A percentile compares a stretch with the other conserved stretches of the same genome.
These are phyloP conservation scores for Lactifluus echinatus DNA, from an alignment of 768 basidiomycete genomes.

Conservation along the genomic window DNA sequence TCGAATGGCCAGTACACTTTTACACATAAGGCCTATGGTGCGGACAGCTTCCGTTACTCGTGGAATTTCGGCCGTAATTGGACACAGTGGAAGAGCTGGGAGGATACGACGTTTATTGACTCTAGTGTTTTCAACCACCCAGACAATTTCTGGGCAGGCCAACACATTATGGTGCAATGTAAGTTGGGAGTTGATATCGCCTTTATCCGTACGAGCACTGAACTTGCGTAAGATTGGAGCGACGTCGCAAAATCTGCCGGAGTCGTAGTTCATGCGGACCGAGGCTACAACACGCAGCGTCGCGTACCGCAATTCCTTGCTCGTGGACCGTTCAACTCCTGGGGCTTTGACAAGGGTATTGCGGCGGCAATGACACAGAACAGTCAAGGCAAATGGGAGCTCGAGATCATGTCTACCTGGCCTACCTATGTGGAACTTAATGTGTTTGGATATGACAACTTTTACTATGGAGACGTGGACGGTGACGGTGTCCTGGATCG, in stretches of 20 bases:
- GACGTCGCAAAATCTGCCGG: conserved; percentile 49
- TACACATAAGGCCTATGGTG: conserved; percentile 76
- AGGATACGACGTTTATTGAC: conserved; percentile 60
- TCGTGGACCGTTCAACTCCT: conserved; percentile 83
- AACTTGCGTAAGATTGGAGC: conserved; percentile 60
- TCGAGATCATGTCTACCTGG: conserved; percentile 87
- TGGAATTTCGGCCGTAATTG: conserved; percentile 81
- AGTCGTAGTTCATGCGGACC: conserved; percentile 72
- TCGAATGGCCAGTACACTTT: conserved; percentile 63
- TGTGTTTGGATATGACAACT: conserved; percentile 85
- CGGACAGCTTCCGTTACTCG: conserved; percentile 81
- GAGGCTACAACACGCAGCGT: conserved; percentile 48
- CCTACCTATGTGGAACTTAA: conserved; percentile 86
- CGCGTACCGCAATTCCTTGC: conserved; percentile 83
- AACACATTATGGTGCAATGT: conserved; percentile 90
- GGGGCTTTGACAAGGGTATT: conserved; percentile 87
- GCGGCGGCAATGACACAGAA: conserved; percentile 57
- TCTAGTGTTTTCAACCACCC: conserved; percentile 40
- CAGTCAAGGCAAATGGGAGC: conserved; percentile 64
- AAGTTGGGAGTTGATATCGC: conserved; percentile 27
- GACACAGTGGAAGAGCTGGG: conserved; percentile 75
- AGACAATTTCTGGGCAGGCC: conserved; percentile 64
- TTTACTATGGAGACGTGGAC: conserved; percentile 87
- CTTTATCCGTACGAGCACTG: background rate
- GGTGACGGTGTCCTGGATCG: conserved; percentile 84